A percentile compares a stretch with the other conserved stretches of the same genome.
Evolutionary conservation across 805 yeast genomes (phyloP).

Genomic region (Suhomyces vadensis): DNA sequence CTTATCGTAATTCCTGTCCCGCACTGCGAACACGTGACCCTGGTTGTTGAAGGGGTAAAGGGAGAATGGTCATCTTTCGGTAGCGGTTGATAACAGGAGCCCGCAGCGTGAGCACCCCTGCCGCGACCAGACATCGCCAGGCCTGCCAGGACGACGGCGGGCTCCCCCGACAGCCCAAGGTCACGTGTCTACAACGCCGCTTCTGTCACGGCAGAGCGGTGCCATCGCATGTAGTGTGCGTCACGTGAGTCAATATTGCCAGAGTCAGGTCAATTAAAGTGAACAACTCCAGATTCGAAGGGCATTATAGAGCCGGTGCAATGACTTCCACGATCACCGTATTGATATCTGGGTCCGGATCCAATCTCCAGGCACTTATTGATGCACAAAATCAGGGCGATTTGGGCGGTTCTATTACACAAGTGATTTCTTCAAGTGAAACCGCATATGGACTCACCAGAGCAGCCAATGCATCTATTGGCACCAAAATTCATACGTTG

Average conservation of each 20-base stretch:
- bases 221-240: no score
- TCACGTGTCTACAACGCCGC: no score
- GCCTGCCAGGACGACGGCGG: no score
- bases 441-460: constrained; percentile 86
- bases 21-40: not conserved
- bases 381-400: constrained; percentile 57
- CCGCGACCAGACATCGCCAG: no score
- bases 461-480: constrained; percentile 68
- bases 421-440: constrained; percentile 82
- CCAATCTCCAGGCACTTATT: constrained; percentile 93
- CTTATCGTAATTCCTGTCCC: not conserved
- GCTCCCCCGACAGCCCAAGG: no score
- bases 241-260: constrained; percentile 9
- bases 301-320: not conserved
- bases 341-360: constrained; percentile 90
- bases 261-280: constrained; percentile 13
- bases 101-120: no score
- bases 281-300: not conserved
- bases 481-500: constrained; percentile 71
- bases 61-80: not conserved
- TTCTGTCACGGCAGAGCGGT: no score
- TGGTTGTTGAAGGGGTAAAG: not conserved
- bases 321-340: constrained; percentile 52
- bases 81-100: not conserved
- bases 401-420: constrained; percentile 48